These are phyloP conservation scores for Westerdykella ornata DNA, from an alignment of 2,329 filamentous ascomycete species.

Conservation along the genomic window DNA sequence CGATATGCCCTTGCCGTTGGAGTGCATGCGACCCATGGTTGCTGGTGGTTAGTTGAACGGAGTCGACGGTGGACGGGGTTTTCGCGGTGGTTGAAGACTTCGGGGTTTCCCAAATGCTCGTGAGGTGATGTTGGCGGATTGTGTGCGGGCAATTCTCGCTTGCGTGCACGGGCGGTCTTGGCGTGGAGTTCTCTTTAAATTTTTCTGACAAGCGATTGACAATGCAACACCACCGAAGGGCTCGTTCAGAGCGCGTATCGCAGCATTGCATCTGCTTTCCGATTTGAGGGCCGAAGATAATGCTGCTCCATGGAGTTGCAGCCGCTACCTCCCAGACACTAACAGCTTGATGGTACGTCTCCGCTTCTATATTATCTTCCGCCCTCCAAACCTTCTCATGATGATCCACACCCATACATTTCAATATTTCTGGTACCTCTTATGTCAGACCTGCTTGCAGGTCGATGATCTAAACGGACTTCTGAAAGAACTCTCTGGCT, in stretches of 20 bases:
- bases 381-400: constrained; percentile 44
- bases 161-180: constrained; percentile 12
- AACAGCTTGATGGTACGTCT: constrained; percentile 31
- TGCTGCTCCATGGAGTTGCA: too few species aligned
- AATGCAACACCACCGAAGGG: background rate
- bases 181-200: constrained; percentile 9
- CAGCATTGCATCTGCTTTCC: constrained; percentile 1
- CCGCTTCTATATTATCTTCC: constrained; percentile 6
- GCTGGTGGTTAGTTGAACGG: constrained; percentile 20
- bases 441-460: constrained; percentile 60
- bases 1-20: constrained; percentile 98
- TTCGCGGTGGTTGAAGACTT: constrained; percentile 17
- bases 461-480: constrained; percentile 35
- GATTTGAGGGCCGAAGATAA: background rate
- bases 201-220: background rate
- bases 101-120: constrained; percentile 10
- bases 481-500: constrained; percentile 18
- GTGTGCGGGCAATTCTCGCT: constrained; percentile 17
- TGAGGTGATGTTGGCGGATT: constrained; percentile 4
- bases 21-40: constrained; percentile 98
- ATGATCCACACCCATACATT: constrained; percentile 61
- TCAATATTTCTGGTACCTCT: constrained; percentile 93
- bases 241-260: background rate
- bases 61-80: constrained; percentile 9
- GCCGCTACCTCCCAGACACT: too few species aligned